These are phyloP conservation scores for Colletotrichum australisinense DNA, from an alignment of 2,329 filamentous ascomycete species.

Conservation along the genomic window DNA sequence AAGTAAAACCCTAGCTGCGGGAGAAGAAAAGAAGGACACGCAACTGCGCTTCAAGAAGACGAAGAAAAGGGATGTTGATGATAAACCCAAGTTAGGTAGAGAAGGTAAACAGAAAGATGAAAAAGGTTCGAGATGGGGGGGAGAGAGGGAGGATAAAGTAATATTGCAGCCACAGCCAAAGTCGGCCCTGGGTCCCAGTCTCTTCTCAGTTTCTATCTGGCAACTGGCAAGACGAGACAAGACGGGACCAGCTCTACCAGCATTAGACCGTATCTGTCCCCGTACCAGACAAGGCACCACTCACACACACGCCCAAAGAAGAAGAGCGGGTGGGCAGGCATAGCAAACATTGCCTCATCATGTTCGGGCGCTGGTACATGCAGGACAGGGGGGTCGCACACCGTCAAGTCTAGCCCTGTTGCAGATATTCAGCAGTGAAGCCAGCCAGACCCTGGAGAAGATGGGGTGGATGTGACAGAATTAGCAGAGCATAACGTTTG, in stretches of 20 bases:
- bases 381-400: conserved; percentile 49
- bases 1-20: conserved; percentile 55
- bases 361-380: conserved; percentile 39
- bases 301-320: conserved; percentile 9
- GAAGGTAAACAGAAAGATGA: conserved; percentile 43
- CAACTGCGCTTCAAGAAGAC: conserved; percentile 51
- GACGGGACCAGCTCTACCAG: neutral
- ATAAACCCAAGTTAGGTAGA: conserved; percentile 41
- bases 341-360: conserved; percentile 40
- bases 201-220: conserved; percentile 3
- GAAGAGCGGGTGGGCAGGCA: conserved; percentile 27
- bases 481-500: conserved; percentile 48
- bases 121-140: conserved; percentile 29
- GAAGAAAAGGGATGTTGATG: conserved; percentile 47
- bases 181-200: conserved; percentile 1
- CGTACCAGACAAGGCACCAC: conserved; percentile 14
- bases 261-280: conserved; percentile 11
- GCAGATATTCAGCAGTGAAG: conserved; percentile 43
- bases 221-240: conserved; percentile 35
- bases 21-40: conserved; percentile 52
- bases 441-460: conserved; percentile 40
- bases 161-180: conserved; percentile 45
- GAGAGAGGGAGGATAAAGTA: conserved; percentile 33
- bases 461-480: conserved; percentile 48
- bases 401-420: conserved; percentile 54